A percentile compares a stretch with the other conserved stretches of the same genome.
These are phyloP conservation scores for Phalaenopsis hybrid DNA, from an alignment of 116 monocot genomes.

Conservation along the genomic window DNA sequence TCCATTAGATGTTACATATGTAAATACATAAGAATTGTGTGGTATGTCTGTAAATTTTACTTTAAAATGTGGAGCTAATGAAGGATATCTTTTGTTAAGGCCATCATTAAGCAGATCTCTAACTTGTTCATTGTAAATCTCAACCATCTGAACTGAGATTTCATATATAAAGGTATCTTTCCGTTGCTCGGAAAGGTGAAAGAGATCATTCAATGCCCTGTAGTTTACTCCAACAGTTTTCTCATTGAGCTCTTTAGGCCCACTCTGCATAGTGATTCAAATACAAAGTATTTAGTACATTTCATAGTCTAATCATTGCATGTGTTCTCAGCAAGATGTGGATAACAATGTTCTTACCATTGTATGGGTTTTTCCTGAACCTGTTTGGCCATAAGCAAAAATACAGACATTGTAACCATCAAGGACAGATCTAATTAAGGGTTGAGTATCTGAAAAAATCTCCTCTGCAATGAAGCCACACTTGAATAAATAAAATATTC, in stretches of 20 bases:
- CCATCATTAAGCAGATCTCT: conserved; percentile 88
- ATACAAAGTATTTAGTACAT: not conserved
- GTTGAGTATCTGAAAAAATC: conserved; percentile 84
- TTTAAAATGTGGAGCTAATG: not conserved
- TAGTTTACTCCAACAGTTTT: conserved; percentile 85
- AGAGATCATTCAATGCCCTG: conserved; percentile 83
- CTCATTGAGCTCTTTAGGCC: conserved; percentile 77
- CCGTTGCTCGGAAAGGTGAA: conserved; percentile 68
- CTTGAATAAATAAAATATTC: not conserved
- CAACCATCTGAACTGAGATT: conserved; percentile 95
- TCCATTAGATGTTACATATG: too few relatives aligned
- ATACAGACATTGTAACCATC: conserved; percentile 99
- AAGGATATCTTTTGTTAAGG: conserved; percentile 97
- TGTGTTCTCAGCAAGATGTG: not conserved
- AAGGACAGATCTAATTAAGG: conserved; percentile 90
- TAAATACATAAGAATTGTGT: too few relatives aligned
- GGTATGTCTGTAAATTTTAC: too few relatives aligned
- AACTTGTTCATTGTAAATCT: conserved; percentile 99
- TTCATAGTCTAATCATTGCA: not conserved
- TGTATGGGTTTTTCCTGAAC: conserved; percentile 95
- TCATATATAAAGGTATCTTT: conserved; percentile 68
- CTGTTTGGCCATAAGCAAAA: conserved; percentile 99
- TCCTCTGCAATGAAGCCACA: conserved; percentile 53
- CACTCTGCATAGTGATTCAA: conserved; percentile 47
- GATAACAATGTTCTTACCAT: conserved; percentile 53